These are phyloP conservation scores for Fusarium agapanthi DNA, from an alignment of 2,329 filamentous ascomycete species.

Conservation along the genomic window DNA sequence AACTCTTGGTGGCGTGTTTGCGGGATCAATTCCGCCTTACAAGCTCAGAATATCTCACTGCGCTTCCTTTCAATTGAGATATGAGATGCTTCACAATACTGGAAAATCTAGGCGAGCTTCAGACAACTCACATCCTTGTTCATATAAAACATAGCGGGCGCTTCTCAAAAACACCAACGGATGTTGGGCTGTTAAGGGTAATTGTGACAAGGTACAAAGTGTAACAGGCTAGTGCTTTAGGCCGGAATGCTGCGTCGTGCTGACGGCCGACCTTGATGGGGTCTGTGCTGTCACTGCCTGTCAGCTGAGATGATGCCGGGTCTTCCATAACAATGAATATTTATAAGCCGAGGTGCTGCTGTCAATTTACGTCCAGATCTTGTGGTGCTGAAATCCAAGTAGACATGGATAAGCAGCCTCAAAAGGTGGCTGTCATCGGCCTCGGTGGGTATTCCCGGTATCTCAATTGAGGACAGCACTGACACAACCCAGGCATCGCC, in stretches of 20 bases:
- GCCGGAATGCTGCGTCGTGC: slow-evolving; percentile 6
- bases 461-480: background rate
- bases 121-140: background rate
- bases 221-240: background rate
- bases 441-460: slow-evolving; percentile 31
- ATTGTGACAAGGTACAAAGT: background rate
- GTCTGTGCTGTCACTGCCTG: background rate
- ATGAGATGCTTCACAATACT: too few species aligned
- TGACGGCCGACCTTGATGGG: slow-evolving; percentile 12
- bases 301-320: slow-evolving; percentile 8
- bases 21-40: slow-evolving; percentile 2
- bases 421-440: slow-evolving; percentile 43
- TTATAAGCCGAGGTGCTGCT: background rate
- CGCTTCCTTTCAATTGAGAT: background rate
- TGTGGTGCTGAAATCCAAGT: background rate
- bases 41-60: background rate
- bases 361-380: background rate
- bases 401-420: slow-evolving; percentile 20
- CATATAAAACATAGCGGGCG: too few species aligned
- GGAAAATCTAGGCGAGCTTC: too few species aligned
- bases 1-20: background rate
- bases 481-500: slow-evolving; percentile 41
- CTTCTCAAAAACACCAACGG: background rate
- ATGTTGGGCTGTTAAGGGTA: background rate
- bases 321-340: background rate